Percentiles rank a stretch among this genome's conserved stretches.
Conservation (phyloP, 805 yeast species). For the Maudiozyma turicensis region DNA sequence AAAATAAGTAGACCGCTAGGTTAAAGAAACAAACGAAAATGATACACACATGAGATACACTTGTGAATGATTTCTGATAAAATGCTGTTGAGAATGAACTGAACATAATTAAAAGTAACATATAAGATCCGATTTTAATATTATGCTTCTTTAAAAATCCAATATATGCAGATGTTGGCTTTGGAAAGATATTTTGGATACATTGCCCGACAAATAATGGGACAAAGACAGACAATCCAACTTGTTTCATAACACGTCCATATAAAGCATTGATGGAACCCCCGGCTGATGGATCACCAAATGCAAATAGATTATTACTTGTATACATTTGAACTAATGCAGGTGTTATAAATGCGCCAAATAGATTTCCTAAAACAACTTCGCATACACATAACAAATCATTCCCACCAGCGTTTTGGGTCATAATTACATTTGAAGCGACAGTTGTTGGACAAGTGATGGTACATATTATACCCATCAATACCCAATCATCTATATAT, state of each 20-base stretch:
- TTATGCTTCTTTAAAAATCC: constrained; percentile 17
- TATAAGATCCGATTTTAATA: constrained; percentile 64
- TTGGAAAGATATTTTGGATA: constrained; percentile 59
- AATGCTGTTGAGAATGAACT: constrained; percentile 82
- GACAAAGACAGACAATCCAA: constrained; percentile 74
- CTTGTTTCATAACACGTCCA: constrained; percentile 72
- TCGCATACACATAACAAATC: constrained; percentile 70
- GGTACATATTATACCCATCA: constrained; percentile 74
- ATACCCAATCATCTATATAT: constrained; percentile 62
- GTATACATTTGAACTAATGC: constrained; percentile 69
- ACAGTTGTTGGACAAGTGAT: constrained; percentile 89
- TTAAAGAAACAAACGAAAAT: constrained; percentile 77
- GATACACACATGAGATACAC: constrained; percentile 57
- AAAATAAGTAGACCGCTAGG: constrained; percentile 67
- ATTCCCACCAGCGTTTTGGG: constrained; percentile 76
- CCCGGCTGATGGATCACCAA: constrained; percentile 70
- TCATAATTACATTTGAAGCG: constrained; percentile 87
- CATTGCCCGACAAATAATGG: constrained; percentile 87
- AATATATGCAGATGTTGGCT: constrained; percentile 25
- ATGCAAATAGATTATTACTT: constrained; percentile 46
- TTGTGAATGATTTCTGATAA: constrained; percentile 66
- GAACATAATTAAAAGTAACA: constrained; percentile 70
- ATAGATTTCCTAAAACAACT: constrained; percentile 72
- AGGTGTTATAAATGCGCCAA: constrained; percentile 85
- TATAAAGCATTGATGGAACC: constrained; percentile 47